These are phyloP conservation scores for Leccinellum luteum DNA, from an alignment of 768 basidiomycete species.

Conservation along the genomic window DNA sequence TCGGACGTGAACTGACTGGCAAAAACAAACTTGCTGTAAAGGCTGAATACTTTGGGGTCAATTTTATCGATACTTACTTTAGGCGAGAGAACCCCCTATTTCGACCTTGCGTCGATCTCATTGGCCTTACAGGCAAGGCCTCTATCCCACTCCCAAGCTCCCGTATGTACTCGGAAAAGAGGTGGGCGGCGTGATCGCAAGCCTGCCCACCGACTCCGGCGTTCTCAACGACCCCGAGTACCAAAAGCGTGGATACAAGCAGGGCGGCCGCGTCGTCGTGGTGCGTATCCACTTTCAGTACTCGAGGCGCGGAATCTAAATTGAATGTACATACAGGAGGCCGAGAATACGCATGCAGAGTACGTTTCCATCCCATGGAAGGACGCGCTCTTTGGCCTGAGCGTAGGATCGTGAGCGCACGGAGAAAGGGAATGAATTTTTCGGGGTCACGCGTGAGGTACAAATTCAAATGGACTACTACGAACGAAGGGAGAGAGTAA, in stretches of 20 bases:
- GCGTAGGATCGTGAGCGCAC: no score
- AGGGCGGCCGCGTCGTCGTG: slow-evolving; percentile 73
- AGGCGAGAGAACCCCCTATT: slow-evolving; percentile 41
- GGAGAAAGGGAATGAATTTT: no score
- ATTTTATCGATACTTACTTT: slow-evolving; percentile 86
- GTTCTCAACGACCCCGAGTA: slow-evolving; percentile 61
- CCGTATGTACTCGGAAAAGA: slow-evolving; percentile 78
- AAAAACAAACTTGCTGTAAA: slow-evolving; percentile 25
- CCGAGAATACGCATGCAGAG: slow-evolving; percentile 59
- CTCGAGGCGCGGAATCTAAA: neutral
- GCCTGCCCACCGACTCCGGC: slow-evolving; percentile 63
- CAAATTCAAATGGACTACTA: no score
- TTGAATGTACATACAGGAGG: slow-evolving; percentile 35
- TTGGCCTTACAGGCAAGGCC: slow-evolving; percentile 46
- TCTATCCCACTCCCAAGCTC: slow-evolving; percentile 57
- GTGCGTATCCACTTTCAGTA: slow-evolving; percentile 39
- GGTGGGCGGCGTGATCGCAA: slow-evolving; percentile 70
- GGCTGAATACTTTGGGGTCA: slow-evolving; percentile 78
- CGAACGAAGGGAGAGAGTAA: no score
- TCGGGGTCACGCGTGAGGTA: no score
- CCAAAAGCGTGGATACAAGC: slow-evolving; percentile 59
- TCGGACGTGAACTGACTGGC: neutral
- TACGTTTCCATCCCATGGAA: slow-evolving; percentile 69
- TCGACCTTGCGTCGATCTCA: neutral
- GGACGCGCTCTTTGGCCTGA: slow-evolving; percentile 63